Percentiles rank a stretch among this genome's conserved stretches.
Evolutionary conservation across 176 grass and related monocot species (phyloP).

Genomic region (barley (Hordeum vulgare)): DNA sequence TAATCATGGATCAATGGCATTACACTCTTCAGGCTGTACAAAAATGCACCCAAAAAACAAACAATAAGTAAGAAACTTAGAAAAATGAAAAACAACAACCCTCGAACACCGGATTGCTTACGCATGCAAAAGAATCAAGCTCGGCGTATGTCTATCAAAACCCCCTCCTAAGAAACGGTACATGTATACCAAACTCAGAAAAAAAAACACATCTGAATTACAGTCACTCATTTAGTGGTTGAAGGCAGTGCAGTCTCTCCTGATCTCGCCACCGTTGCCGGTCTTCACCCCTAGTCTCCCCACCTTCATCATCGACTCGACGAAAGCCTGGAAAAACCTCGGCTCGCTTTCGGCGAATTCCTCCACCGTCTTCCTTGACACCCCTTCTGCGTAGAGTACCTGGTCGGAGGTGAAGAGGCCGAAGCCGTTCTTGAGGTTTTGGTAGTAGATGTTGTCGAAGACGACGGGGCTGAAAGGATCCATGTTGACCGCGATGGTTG

Average conservation of each 20-base stretch:
- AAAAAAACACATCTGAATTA: slow-evolving; percentile 31
- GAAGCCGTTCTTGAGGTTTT: slow-evolving; percentile 43
- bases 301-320: slow-evolving; percentile 39
- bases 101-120: slow-evolving; percentile 1
- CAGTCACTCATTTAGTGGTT: slow-evolving; percentile 38
- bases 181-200: slow-evolving; percentile 31
- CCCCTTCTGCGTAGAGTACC: slow-evolving; percentile 32
- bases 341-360: slow-evolving; percentile 41
- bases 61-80: neutral
- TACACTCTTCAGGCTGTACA: slow-evolving; percentile 53
- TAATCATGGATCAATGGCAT: slow-evolving; percentile 1
- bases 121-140: slow-evolving; percentile 37
- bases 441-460: slow-evolving; percentile 71
- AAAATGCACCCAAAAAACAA: slow-evolving; percentile 23
- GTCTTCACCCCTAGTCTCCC: slow-evolving; percentile 71
- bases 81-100: neutral
- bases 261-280: slow-evolving; percentile 52
- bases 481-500: slow-evolving; percentile 76
- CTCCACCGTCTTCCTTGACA: slow-evolving; percentile 23
- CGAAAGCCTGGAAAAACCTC: slow-evolving; percentile 55
- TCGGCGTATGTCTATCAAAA: slow-evolving; percentile 27
- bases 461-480: slow-evolving; percentile 58
- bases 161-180: neutral
- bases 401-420: slow-evolving; percentile 83
- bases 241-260: slow-evolving; percentile 71